A percentile compares a stretch with the other conserved stretches of the same genome.
These are phyloP conservation scores for Jasminum sambac DNA, from an alignment of 257 asterid genomes.

Conservation along the genomic window DNA sequence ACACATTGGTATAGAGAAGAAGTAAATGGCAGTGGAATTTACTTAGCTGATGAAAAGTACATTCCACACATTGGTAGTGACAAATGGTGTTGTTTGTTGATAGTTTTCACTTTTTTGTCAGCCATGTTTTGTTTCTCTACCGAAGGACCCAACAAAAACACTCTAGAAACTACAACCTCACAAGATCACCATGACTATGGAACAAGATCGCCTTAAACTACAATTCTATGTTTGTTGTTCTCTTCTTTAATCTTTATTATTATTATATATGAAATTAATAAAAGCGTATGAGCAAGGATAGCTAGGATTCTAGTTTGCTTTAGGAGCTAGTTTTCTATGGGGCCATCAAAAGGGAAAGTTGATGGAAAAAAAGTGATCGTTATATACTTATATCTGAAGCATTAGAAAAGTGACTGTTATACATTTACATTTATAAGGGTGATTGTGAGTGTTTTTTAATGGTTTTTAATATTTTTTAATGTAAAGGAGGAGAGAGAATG, in stretches of 20 bases:
- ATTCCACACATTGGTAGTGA: too few species aligned
- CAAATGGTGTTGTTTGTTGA: constrained; percentile 34
- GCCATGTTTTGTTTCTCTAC: constrained; percentile 31
- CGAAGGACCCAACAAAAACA: constrained; percentile 12
- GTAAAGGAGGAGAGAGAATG: too few species aligned
- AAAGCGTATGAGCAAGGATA: neutral
- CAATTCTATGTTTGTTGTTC: too few species aligned
- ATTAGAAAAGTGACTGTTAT: constrained; percentile 32
- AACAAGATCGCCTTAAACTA: constrained; percentile 16
- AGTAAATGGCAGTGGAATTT: too few species aligned
- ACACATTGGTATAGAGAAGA: too few species aligned
- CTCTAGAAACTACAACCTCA: neutral
- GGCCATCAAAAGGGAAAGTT: constrained; percentile 28
- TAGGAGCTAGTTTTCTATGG: constrained; percentile 23
- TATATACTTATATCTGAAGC: constrained; percentile 6
- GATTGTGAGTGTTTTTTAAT: too few species aligned
- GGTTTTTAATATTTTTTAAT: too few species aligned
- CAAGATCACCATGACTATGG: constrained; percentile 29
- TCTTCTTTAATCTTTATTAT: too few species aligned
- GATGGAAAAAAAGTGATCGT: constrained; percentile 15
- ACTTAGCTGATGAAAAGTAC: too few species aligned
- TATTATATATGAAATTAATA: neutral
- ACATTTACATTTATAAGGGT: too few species aligned
- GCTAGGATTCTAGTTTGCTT: too few species aligned
- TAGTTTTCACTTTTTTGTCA: constrained; percentile 41